phyloP scores from a whole-genome alignment of 2,329 filamentous ascomycete species.

The Aschersonia sp. region DNA sequence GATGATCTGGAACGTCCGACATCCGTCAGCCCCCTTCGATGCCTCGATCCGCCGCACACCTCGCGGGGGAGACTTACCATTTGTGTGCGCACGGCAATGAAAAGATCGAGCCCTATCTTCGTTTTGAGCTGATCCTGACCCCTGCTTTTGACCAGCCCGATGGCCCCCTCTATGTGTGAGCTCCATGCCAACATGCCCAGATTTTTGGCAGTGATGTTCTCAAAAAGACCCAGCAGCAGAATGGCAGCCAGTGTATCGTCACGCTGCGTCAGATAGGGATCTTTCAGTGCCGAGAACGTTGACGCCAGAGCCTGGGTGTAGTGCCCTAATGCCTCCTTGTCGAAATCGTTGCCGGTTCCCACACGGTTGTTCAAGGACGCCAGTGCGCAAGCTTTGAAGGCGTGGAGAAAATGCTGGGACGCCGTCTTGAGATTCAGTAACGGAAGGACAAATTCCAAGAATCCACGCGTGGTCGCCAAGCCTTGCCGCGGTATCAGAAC shows the following conservation, averaged over 20 bases:
- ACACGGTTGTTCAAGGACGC: slow-evolving; percentile 39
- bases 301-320: slow-evolving; percentile 39
- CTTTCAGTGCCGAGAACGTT: slow-evolving; percentile 36
- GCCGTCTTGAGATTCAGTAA: slow-evolving; percentile 28
- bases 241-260: slow-evolving; percentile 45
- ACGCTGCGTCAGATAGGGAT: slow-evolving; percentile 28
- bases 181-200: slow-evolving; percentile 42
- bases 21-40: neutral
- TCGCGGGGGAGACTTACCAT: slow-evolving; percentile 25
- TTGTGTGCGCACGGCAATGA: slow-evolving; percentile 43
- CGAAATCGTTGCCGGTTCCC: slow-evolving; percentile 16
- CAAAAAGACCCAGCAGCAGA: slow-evolving; percentile 43
- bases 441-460: slow-evolving; percentile 42
- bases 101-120: slow-evolving; percentile 36
- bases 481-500: slow-evolving; percentile 36
- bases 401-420: slow-evolving; percentile 32
- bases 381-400: slow-evolving; percentile 44
- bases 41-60: neutral
- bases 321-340: slow-evolving; percentile 26
- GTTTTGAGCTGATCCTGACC: slow-evolving; percentile 38
- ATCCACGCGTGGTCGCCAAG: slow-evolving; percentile 27
- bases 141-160: slow-evolving; percentile 41
- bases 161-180: slow-evolving; percentile 46
- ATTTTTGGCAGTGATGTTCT: slow-evolving; percentile 42
- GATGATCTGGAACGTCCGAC: slow-evolving; percentile 30